Evolutionary conservation across 768 basidiomycete species (phyloP), one percentile per base, ranked within the genome.

Genomic region (Clathrus columnatus): DNA sequence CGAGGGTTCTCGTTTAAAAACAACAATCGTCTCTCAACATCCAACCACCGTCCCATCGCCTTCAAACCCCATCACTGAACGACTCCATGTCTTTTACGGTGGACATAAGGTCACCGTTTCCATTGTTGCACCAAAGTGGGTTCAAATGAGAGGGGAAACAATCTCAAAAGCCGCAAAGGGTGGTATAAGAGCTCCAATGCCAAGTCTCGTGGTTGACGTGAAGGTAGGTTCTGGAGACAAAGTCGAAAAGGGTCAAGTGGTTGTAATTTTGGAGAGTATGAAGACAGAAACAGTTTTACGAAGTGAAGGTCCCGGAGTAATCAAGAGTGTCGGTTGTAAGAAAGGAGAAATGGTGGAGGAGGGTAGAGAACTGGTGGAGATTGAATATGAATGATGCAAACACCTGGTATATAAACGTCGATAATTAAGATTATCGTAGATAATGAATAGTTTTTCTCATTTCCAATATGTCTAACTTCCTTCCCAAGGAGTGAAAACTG

Each of bases 321-420:
- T 95, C 7, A 82, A 75, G 61, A 73, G 77, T 45, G 79, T 95
- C 14, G 80, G 80, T 14, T 93, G 89, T 64, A 77, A 72, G 68
- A 85, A 87, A 63, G 93, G 93, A 2, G 87, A 93, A 68, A 91
- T 93, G 83, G 91, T 95, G 0, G 86, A 89, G 60, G 91, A 95
- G 64, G 90, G 91, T 4, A 74, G 74, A 65, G 85, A 91, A 63
- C 67, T 93, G 51, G 82, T 92, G 7, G 79, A 82, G 32, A 59
- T 66, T 18, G 63, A 60, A 14, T 54, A 55, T 21, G 24, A 52
- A n/a, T n/a, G n/a, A n/a, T n/a, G n/a, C n/a, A n/a, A n/a, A n/a
- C n/a, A n/a, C n/a, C n/a, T n/a, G n/a, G n/a, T n/a, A n/a, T n/a
- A n/a, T n/a, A n/a, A n/a, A n/a, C n/a, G n/a, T n/a, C n/a, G n/a